Percentiles rank a stretch among this genome's conserved stretches.
phyloP scores from a whole-genome alignment of 2,329 filamentous ascomycete species.

The Fusarium zealandicum region DNA sequence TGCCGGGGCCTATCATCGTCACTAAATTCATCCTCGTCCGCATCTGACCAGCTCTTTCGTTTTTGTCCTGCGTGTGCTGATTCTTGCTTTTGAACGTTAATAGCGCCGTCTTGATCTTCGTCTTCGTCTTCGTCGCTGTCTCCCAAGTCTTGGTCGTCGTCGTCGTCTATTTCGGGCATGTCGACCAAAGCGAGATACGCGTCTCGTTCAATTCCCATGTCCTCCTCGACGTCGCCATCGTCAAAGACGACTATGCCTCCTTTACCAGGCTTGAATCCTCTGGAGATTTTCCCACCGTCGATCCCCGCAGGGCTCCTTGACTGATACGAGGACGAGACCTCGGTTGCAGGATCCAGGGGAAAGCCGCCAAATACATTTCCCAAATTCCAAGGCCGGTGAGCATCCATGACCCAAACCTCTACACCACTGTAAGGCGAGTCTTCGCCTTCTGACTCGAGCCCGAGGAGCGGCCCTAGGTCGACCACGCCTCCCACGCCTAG shows the following conservation, averaged over 20 bases:
- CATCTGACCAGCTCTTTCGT: constrained; percentile 79
- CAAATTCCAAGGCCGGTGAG: constrained; percentile 92
- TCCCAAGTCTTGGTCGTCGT: constrained; percentile 69
- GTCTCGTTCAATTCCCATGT: constrained; percentile 74
- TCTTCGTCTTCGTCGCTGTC: constrained; percentile 65
- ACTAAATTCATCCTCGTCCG: constrained; percentile 72
- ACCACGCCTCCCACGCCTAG: constrained; percentile 92
- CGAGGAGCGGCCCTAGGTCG: constrained; percentile 81
- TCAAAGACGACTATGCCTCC: constrained; percentile 95
- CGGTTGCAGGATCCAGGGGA: constrained; percentile 60
- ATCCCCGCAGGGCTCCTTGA: constrained; percentile 70
- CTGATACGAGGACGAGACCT: constrained; percentile 55
- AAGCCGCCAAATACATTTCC: constrained; percentile 89
- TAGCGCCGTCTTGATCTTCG: constrained; percentile 50
- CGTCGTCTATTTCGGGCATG: constrained; percentile 89
- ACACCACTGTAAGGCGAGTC: constrained; percentile 79
- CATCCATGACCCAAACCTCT: constrained; percentile 93
- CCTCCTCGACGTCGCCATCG: constrained; percentile 92
- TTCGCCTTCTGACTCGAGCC: constrained; percentile 70
- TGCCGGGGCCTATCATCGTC: constrained; percentile 80
- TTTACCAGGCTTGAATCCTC: constrained; percentile 76
- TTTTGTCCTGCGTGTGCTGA: constrained; percentile 65
- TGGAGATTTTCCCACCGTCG: constrained; percentile 73
- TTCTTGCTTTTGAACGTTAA: constrained; percentile 43
- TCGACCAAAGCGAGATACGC: constrained; percentile 86